Conservation (phyloP, 2,329 filamentous ascomycete species). For the Exophiala sp. region DNA sequence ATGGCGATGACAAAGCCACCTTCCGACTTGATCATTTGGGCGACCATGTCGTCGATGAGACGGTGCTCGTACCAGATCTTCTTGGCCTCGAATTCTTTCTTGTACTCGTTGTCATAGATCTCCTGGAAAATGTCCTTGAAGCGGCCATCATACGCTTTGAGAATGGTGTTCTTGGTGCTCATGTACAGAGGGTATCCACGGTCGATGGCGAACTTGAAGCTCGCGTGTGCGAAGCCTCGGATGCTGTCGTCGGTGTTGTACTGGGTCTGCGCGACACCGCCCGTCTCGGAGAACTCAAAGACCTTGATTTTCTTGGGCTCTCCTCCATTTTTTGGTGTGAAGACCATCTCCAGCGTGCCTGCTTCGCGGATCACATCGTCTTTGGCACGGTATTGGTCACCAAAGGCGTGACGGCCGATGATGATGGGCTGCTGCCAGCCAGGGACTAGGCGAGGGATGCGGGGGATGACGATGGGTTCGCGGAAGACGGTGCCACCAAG, state of each 20-base stretch:
- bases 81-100: constrained; percentile 83
- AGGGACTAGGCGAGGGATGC: constrained; percentile 86
- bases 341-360: constrained; percentile 92
- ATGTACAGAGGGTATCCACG: constrained; percentile 95
- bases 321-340: constrained; percentile 69
- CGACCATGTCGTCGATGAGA: constrained; percentile 99
- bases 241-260: constrained; percentile 99
- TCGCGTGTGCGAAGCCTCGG: constrained; percentile 87
- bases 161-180: constrained; percentile 99
- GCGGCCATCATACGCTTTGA: constrained; percentile 96
- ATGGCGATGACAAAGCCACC: constrained; percentile 96
- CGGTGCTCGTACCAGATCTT: constrained; percentile 99
- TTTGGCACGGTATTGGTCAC: constrained; percentile 97
- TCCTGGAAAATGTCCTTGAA: constrained; percentile 99
- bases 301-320: constrained; percentile 84
- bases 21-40: constrained; percentile 99
- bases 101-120: constrained; percentile 84
- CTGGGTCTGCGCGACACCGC: constrained; percentile 88
- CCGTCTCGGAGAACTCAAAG: constrained; percentile 80
- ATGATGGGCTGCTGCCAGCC: constrained; percentile 99
- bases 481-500: constrained; percentile 96
- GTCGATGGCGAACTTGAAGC: constrained; percentile 88
- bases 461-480: constrained; percentile 94
- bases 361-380: constrained; percentile 78
- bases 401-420: constrained; percentile 96